Conservation (phyloP, 805 yeast species). For the Candida qinlingensis region DNA sequence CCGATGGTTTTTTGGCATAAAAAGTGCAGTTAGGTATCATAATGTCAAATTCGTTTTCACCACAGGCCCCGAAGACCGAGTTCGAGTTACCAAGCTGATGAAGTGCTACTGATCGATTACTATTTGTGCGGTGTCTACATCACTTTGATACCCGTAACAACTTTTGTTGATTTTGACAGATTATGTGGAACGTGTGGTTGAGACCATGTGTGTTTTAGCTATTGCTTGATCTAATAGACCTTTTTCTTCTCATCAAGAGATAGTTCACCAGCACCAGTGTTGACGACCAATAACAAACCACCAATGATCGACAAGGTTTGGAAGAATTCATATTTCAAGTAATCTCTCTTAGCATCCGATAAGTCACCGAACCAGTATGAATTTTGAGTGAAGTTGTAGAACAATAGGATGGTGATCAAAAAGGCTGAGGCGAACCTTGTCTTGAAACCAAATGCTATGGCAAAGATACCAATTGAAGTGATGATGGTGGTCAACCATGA, state of each 20-base stretch:
- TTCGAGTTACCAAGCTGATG: too few species aligned
- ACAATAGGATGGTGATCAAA: constrained; percentile 59
- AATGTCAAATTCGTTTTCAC: too few species aligned
- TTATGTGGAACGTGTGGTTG: too few species aligned
- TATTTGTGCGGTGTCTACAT: too few species aligned
- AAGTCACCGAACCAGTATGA: constrained; percentile 77
- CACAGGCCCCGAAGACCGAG: too few species aligned
- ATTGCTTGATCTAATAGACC: constrained; percentile 45
- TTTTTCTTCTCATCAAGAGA: constrained; percentile 95
- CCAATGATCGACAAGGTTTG: constrained; percentile 95
- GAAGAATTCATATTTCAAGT: constrained; percentile 85
- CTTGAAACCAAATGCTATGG: constrained; percentile 88
- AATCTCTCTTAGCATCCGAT: constrained; percentile 75
- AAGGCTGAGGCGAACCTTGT: constrained; percentile 81
- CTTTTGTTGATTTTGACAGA: too few species aligned
- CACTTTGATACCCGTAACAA: too few species aligned
- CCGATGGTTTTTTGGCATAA: too few species aligned
- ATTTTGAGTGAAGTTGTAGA: constrained; percentile 75
- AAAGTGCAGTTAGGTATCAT: too few species aligned
- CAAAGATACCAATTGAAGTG: constrained; percentile 64
- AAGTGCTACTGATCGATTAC: too few species aligned
- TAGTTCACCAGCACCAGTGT: constrained; percentile 94
- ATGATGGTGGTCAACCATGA: constrained; percentile 63
- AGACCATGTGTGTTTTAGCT: too few species aligned
- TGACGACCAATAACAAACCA: constrained; percentile 83